phyloP scores from a whole-genome alignment of 2,329 filamentous ascomycete genomes.

The Epichloe gansuensis region DNA sequence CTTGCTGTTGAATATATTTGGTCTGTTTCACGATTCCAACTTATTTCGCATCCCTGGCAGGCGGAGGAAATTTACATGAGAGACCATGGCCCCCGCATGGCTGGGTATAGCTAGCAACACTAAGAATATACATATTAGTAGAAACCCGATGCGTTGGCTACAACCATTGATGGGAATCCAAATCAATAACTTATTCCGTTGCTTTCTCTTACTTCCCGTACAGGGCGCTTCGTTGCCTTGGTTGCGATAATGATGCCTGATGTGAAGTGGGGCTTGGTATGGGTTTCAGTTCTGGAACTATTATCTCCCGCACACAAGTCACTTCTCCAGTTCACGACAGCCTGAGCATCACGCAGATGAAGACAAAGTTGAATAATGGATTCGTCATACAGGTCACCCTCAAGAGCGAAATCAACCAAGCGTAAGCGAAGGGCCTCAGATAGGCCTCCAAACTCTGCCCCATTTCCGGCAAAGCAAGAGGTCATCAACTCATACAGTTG shows the following conservation, averaged over 20 bases:
- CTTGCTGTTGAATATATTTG: no score
- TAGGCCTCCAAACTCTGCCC: slow-evolving; percentile 8
- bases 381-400: background rate
- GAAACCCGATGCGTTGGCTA: no score
- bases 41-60: no score
- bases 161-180: no score
- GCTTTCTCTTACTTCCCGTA: no score
- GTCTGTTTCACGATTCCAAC: no score
- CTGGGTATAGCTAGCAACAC: no score
- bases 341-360: background rate
- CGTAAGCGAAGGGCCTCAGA: slow-evolving; percentile 1
- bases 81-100: no score
- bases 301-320: background rate
- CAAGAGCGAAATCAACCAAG: background rate
- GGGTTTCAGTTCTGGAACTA: background rate
- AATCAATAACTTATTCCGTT: no score
- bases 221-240: no score
- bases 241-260: background rate
- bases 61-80: no score
- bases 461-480: slow-evolving; percentile 15
- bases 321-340: background rate
- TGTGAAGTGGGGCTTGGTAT: background rate
- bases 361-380: background rate
- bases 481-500: slow-evolving; percentile 45
- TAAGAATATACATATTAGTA: no score